Evolutionary conservation across 345 rosid species (phyloP), one percentile per base, ranked within the genome.

Genomic region (Syzygium oleosum): DNA sequence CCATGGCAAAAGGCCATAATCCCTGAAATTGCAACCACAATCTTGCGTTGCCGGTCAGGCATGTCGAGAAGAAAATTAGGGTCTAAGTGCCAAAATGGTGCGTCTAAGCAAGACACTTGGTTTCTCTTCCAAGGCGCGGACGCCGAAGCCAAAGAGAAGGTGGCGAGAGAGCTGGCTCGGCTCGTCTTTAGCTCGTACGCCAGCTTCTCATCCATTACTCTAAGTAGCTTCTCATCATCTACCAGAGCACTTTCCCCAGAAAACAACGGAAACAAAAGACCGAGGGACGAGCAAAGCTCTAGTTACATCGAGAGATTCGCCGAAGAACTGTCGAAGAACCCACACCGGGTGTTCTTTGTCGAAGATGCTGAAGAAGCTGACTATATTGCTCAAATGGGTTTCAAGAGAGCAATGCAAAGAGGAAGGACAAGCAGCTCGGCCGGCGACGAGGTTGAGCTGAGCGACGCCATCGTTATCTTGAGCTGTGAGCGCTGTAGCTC

Each of bases 31-130:
- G 95, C 91, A 4, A 92, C 85, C 86, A 89, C 96, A 7, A 85
- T 97, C 87, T 93, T 97, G 84, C 92, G 90, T 88, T 95, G 98
- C 92, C 93, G 99, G 89, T 96, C 99, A 2, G 96, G 97, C 25
- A 90, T 88, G 85, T 87, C 88, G 25, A 92, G 90, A 83, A 91
- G 95, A 88, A 95, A 91, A 85, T 90, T 77, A 84, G 65, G 11
- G 59, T 21, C 55, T 4, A 38, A 38, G 49, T 73, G 80, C 49
- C 80, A 73, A 38, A 55, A 58, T 34, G 17, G 23, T 31, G 89
- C 90, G 59, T 84, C 89, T 65, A 95, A 92, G 90, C 94, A 93
- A 87, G 99, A 97, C 46, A 93, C 98, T 38, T 97, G 99, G 99
- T 84, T 97, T 87, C 90, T 95, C 87, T 97, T 97, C 80, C 93